Evolutionary conservation across 2,329 filamentous ascomycete species (phyloP), one percentile per base, ranked within the genome.

Genomic region (Apiospora sp.): DNA sequence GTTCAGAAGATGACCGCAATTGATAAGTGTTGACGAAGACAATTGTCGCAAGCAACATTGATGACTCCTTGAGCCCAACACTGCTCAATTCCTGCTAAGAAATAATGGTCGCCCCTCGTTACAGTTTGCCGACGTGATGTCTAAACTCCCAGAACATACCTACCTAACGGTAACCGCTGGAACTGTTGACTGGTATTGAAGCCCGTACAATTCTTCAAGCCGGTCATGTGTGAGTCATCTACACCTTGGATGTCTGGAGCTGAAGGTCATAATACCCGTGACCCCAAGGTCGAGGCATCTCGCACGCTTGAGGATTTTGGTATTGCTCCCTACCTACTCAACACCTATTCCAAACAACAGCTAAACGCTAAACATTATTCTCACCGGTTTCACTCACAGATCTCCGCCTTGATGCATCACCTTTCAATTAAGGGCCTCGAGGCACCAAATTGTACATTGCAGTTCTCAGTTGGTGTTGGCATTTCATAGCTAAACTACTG

Each of bases 1-100:
- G 44, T 72, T 73, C 41, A 68, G 68, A 34, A 58, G 71, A 44
- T 58, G 69, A 71, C 58, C 19, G 58, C 34, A 37, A 22, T 10
- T 10, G 27, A 3, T 22, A 30, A 61, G 5, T 16, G 12, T 30
- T 34, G 27, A 27, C 13, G 1, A 34, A 22, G 27, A 6, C 13
- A 30, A 4, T 14, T 4, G 51, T 34, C 14, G 7, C 27, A 37
- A 54, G 49, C 49, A 54, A 54, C 6, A 16, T 19, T 30, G 13
- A 41, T 41, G 8, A 2, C 8, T 19, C 16, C 4, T 16, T 8
- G 12, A 19, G 24, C 19, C 51, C 24, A 14, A 14, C 24, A 16
- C 27, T 30, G 24, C 30, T 58, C 13, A 30, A 24, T 30, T 30
- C 27, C 30, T 24, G 19, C 37, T 8, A 41, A 41, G 7, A 41